Evolutionary conservation across 345 rosid genomes (phyloP).

Genomic region (Ceriops tagal): DNA sequence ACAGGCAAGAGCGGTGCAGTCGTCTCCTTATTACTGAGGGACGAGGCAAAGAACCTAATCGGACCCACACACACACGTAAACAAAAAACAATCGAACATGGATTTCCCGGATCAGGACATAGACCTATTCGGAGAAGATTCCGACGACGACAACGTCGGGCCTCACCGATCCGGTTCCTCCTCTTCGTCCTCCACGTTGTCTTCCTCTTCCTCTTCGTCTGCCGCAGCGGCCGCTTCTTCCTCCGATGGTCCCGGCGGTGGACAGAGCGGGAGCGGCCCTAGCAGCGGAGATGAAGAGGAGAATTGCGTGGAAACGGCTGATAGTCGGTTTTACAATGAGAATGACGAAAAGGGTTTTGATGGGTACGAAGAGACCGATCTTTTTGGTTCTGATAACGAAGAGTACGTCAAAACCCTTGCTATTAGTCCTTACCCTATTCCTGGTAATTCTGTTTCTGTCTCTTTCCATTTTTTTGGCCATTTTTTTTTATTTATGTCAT

Average conservation of each 20-base stretch:
- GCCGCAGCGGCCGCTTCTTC: slow-evolving; percentile 19
- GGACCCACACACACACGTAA: too few relatives aligned
- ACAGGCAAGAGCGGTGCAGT: too few relatives aligned
- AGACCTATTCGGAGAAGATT: slow-evolving; percentile 21
- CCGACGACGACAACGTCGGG: slow-evolving; percentile 18
- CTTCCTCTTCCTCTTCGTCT: slow-evolving; percentile 28
- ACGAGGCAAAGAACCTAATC: too few relatives aligned
- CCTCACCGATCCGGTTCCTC: slow-evolving; percentile 49
- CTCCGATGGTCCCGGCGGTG: slow-evolving; percentile 20
- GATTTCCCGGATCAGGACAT: slow-evolving; percentile 17
- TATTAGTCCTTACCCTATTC: slow-evolving; percentile 56
- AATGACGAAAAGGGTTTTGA: slow-evolving; percentile 12
- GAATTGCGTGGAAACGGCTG: slow-evolving; percentile 46
- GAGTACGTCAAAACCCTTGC: slow-evolving; percentile 79
- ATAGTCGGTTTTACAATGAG: slow-evolving; percentile 7
- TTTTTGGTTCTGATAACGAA: slow-evolving; percentile 89
- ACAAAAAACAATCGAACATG: neutral
- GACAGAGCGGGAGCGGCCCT: slow-evolving; percentile 29
- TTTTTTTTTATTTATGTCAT: neutral
- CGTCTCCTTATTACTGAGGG: too few relatives aligned
- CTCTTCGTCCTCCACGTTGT: slow-evolving; percentile 41
- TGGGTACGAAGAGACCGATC: slow-evolving; percentile 48
- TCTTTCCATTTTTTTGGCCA: neutral
- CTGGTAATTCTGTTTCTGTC: slow-evolving; percentile 40
- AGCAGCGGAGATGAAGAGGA: slow-evolving; percentile 42